Base-by-base conservation (phyloP, 371 early-diverging fungal species). In the Rhizomucor miehei region DNA sequence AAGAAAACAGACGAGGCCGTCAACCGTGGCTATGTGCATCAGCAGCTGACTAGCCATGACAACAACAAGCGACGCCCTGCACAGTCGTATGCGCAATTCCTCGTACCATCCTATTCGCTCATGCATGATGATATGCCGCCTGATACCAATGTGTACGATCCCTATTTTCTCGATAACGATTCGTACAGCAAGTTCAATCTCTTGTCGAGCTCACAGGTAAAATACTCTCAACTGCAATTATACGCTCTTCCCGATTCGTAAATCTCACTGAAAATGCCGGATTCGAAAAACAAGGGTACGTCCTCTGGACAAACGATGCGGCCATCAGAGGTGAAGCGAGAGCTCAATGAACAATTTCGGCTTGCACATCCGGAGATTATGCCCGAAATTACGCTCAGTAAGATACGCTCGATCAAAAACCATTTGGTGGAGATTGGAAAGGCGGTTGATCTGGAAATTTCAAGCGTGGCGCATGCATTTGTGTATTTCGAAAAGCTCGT, bases 401-500 rank as follows among this genome's bases (percentile, higher is more conserved):
- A 91, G 61, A 91, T 94, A 21, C 77, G 93, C 19, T 80, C 77
- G 19, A 67, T 91, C 54, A 94, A 94, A 51, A 47, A 63, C 0
- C 77, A 82, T 50, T 57, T 94, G 47, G 52, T 92, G 12, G 77
- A 70, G 16, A 67, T 73, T 36, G 72, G 64, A 6, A 61, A 59
- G 50, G 50, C 46, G 14, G 57, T 67, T 54, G 88, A 94, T 66
- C 66, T 95, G 44, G 98, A 98, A 70, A 70, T 95, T 14, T 93
- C 95, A 1, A 93, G 89, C 49, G 87, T 95, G 8, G 97, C 97
- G 0, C 79, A 83, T 50, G 86, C 93, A 0, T 92, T 86, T 77
- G 95, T 89, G 1, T 97, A 90, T 65, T 90, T 96, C 72, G 97
- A 98, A 66, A 97, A 95, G 63, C 84, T 98, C 3, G 77, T 93